Percentiles rank a stretch among this genome's conserved stretches.
Evolutionary conservation across 441 rosid genomes (phyloP).

Genomic region (Populus trichocarpa): DNA sequence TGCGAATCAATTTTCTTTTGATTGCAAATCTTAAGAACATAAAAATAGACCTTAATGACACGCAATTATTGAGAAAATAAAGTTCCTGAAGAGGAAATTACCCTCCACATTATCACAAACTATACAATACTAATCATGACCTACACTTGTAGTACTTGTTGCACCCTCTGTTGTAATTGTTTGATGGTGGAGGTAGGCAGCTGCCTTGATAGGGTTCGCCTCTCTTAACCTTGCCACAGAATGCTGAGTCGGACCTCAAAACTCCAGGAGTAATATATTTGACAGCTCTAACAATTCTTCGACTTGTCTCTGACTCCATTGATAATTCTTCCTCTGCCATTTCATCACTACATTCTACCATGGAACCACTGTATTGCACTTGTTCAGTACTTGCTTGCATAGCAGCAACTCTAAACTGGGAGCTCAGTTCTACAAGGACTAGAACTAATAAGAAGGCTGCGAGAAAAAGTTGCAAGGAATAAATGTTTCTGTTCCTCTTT

Average conservation of each 20-base stretch:
- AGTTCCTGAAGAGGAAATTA: neutral
- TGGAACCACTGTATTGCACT: conserved; percentile 2
- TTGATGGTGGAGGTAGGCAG: conserved; percentile 18
- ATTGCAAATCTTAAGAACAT: neutral
- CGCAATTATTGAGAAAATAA: neutral
- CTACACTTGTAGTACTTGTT: neutral
- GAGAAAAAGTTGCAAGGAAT: neutral
- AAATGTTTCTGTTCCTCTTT: neutral
- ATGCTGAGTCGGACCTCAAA: neutral
- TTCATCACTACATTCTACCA: conserved; percentile 8
- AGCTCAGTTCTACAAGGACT: neutral
- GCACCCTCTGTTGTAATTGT: conserved; percentile 15
- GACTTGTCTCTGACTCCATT: conserved; percentile 12
- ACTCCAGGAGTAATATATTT: neutral
- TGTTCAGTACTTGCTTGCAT: neutral
- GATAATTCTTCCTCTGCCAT: conserved; percentile 13
- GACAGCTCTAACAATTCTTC: neutral
- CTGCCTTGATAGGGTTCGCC: conserved; percentile 3
- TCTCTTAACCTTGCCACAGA: neutral
- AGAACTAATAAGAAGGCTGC: neutral
- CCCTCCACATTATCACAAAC: neutral
- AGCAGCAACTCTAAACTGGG: neutral
- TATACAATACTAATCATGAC: neutral
- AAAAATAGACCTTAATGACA: neutral
- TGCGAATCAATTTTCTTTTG: neutral